Evolutionary conservation across 2,329 filamentous ascomycete genomes (phyloP), one percentile per base, ranked within the genome.

Genomic region (Neofusicoccum sp.): DNA sequence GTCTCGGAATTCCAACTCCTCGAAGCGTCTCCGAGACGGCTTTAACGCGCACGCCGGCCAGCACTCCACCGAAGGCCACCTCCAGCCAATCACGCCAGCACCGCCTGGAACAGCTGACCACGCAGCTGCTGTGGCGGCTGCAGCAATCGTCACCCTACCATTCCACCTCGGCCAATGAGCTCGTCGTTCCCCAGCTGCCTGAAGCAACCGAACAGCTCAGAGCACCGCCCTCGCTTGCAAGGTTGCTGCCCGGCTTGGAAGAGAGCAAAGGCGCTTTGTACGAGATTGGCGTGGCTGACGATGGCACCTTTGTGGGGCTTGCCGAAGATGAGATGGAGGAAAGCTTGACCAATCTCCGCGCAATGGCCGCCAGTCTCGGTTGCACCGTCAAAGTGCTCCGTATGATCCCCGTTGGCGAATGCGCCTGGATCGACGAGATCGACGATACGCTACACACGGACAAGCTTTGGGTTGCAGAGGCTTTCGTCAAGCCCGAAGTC

Each of bases 91-190:
- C 88, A 33, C 88, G 92, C 29, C 92, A 97, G 75, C 87, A 93
- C 68, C 86, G 95, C 49, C 83, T 98, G 14, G 89, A 97, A 72
- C 92, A 97, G 71, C 80, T 99, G 66, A 99, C 94, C 0, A 99
- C 95, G 0, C 95, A 99, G 76, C 82, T 99, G 29, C 80, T 99
- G 6, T 99, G 95, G 95, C 86, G 95, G 54, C 78, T 99, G 63
- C 93, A 98, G 73, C 95, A 99, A 74, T 97, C 94, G 1, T 96
- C 92, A 7, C 92, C 93, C 0, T 92, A 96, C 74, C 93, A 97
- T 77, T 87, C 91, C 1, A 91, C 91, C 6, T 90, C 90, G 29
- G 89, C 89, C 4, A 88, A 87, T 33, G 88, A 92, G 64, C 81
- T 92, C 14, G 86, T 93, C 8, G 79, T 96, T 31, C 93, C 93